Evolutionary conservation across 371 early-diverging fungal genomes (phyloP).

Genomic region (Mortierella sp.): DNA sequence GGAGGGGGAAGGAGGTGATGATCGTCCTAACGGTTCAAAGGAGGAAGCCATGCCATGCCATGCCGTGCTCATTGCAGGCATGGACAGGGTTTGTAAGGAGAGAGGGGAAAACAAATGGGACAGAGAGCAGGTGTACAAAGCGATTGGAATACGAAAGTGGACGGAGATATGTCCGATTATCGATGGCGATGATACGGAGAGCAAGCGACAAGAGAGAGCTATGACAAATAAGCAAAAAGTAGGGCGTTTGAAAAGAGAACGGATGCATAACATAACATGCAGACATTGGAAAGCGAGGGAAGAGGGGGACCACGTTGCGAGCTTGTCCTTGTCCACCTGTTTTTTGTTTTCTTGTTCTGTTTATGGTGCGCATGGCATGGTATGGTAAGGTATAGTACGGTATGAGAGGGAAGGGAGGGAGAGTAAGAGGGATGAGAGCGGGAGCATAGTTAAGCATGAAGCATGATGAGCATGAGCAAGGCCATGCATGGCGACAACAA

Average conservation of each 20-base stretch:
- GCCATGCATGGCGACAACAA: background rate
- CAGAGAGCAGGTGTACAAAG: background rate
- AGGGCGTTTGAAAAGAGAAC: background rate
- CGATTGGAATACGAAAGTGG: background rate
- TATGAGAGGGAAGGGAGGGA: background rate
- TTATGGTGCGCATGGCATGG: background rate
- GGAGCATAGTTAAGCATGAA: background rate
- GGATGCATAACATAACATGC: background rate
- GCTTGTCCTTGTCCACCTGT: background rate
- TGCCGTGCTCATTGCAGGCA: background rate
- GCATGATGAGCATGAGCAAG: background rate
- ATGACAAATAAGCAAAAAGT: background rate
- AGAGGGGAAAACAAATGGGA: background rate
- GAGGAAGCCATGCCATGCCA: background rate
- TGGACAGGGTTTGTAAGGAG: background rate
- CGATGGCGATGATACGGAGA: background rate
- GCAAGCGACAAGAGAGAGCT: background rate
- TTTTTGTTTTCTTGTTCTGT: background rate
- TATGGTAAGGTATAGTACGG: background rate
- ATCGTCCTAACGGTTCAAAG: background rate
- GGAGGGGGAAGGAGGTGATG: background rate
- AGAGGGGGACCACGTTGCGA: background rate
- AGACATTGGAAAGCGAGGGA: background rate
- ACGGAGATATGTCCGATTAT: conserved; percentile 11
- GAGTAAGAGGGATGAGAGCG: background rate